A percentile compares a stretch with the other conserved stretches of the same genome.
Evolutionary conservation across 768 basidiomycete genomes (phyloP).

Genomic region (Chalciporus sphaerocephalus): DNA sequence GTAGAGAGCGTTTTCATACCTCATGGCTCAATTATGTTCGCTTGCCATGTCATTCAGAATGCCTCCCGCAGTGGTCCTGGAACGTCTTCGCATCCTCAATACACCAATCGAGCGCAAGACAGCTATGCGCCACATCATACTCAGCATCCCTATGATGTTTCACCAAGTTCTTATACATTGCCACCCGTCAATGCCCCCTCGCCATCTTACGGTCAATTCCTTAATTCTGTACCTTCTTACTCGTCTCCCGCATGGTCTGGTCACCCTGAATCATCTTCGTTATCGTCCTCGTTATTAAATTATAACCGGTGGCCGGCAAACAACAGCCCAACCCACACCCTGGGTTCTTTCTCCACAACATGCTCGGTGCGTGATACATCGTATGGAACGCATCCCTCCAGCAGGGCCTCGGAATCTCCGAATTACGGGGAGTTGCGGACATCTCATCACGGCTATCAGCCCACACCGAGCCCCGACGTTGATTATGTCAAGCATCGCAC

Average conservation of each 20-base stretch:
- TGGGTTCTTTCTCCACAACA: constrained; percentile 21
- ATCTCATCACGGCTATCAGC: constrained; percentile 36
- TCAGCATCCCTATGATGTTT: constrained; percentile 28
- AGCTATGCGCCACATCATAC: constrained; percentile 21
- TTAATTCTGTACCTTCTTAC: constrained; percentile 24
- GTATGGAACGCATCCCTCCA: constrained; percentile 27
- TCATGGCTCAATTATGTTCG: constrained; percentile 61
- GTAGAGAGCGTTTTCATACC: constrained; percentile 89
- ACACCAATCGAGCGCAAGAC: constrained; percentile 25
- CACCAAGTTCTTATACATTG: constrained; percentile 27
- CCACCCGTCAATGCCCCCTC: constrained; percentile 29
- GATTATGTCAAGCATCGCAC: constrained; percentile 35
- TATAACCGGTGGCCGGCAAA: constrained; percentile 30
- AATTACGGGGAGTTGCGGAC: constrained; percentile 26
- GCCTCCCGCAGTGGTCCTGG: constrained; percentile 18
- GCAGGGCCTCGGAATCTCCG: constrained; percentile 39
- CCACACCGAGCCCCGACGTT: constrained; percentile 35
- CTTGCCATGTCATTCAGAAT: constrained; percentile 35
- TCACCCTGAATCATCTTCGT: constrained; percentile 28
- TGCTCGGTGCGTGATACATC: constrained; percentile 30
- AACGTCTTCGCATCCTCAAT: constrained; percentile 23
- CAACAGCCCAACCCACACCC: constrained; percentile 26
- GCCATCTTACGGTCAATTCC: constrained; percentile 27
- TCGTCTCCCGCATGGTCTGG: constrained; percentile 26
- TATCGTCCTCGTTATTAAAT: constrained; percentile 27